Conservation (phyloP, 345 rosid species). For the Nephelium lappaceum region DNA sequence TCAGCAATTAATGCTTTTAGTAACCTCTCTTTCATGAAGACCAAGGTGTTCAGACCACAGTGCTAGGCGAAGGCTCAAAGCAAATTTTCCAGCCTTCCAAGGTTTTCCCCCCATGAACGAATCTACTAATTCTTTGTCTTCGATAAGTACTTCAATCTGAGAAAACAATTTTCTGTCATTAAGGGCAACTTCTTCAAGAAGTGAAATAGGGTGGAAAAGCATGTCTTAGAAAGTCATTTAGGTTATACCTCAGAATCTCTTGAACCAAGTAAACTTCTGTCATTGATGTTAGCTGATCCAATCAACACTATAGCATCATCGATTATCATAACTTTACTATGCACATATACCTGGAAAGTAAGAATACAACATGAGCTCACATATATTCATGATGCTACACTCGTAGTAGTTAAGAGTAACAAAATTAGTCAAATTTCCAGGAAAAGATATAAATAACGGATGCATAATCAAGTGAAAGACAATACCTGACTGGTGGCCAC, state of each 20-base stretch:
- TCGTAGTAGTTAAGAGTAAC: not conserved
- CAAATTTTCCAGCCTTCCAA: constrained; percentile 94
- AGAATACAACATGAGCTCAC: constrained; percentile 7
- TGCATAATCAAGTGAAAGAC: constrained; percentile 11
- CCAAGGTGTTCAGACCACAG: constrained; percentile 99
- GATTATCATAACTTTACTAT: constrained; percentile 90
- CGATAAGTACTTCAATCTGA: constrained; percentile 88
- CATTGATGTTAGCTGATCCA: constrained; percentile 97
- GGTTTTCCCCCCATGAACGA: constrained; percentile 92
- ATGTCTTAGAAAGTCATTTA: not conserved
- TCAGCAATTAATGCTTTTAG: constrained; percentile 14
- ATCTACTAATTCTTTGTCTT: constrained; percentile 85
- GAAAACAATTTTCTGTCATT: constrained; percentile 17
- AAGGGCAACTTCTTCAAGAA: constrained; percentile 2
- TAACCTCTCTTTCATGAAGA: constrained; percentile 74
- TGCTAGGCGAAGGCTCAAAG: constrained; percentile 83
- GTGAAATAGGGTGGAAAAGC: not conserved
- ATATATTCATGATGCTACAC: not conserved
- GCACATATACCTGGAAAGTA: constrained; percentile 80
- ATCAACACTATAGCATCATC: constrained; percentile 74
- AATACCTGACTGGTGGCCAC: constrained; percentile 93
- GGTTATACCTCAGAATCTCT: constrained; percentile 95
- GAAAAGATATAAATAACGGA: not conserved
- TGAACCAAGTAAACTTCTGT: constrained; percentile 95
- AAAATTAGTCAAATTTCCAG: not conserved